Base-by-base conservation (phyloP, 495 filamentous ascomycete species). In the Penicillium goetzii region DNA sequence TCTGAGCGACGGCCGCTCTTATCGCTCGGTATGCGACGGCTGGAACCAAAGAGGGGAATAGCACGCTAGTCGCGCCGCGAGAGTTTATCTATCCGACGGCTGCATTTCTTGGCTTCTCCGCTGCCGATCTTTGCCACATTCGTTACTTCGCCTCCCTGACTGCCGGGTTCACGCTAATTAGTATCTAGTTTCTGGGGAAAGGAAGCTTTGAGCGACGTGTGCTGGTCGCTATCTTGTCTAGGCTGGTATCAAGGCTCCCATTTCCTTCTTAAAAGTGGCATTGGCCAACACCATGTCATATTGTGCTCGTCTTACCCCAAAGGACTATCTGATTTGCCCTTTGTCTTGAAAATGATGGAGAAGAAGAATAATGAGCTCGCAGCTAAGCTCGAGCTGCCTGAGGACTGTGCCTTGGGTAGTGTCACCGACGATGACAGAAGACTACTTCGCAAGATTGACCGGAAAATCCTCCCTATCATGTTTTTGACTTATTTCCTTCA, bases 401-500 rank as follows among this genome's bases (percentile, higher is more conserved):
- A 68, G 34, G 68, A 70, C 32, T 66, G 61, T 51, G 64, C 58
- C 11, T 47, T 67, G 51, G 72, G 71, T 25, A 60, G 55, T 60
- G 30, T 69, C 9, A 38, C 63, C n/a, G 54, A 56, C 15, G 69
- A 77, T 62, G 70, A 79, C 60, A 73, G 68, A 65, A 62, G 63
- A 9, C 70, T 86, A n/a, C 58, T 81, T 7, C 71, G 79, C 25
- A 83, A 83, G 65, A 73, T 86, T 34, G 84, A 86, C 66, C 82
- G 76, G 75, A 71, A 75, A n/a, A 82, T 86, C 62, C 62, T 86
- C 34, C 84, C 84, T 11, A 70, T 88, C 21, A 86, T 86, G 84
- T 89, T 88, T 61, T 63, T 76, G 33, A 82, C 80, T 61, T 89
- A 89, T 69, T 85, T 82, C 34, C 77, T 89, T 72, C 87, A 89